Conservation (phyloP, 805 yeast species). For the Saitoella complicata region DNA sequence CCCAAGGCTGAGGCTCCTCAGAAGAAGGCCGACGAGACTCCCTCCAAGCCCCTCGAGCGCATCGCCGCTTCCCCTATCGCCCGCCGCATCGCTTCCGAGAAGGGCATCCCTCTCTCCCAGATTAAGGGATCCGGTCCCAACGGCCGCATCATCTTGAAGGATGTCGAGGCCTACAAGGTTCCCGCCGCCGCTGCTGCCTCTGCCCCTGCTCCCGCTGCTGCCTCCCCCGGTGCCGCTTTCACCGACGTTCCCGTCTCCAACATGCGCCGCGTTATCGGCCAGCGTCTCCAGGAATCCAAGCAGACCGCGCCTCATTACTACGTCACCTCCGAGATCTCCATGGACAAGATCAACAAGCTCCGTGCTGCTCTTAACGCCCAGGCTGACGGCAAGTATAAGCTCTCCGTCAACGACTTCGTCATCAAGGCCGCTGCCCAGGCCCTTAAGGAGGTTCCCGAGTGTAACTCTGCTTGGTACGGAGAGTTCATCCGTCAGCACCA, state of each 20-base stretch:
- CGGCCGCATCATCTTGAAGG: conserved; percentile 86
- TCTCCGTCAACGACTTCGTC: conserved; percentile 86
- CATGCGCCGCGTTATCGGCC: conserved; percentile 90
- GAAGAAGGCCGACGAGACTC: conserved; percentile 24
- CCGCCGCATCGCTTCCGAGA: conserved; percentile 78
- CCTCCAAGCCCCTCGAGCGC: conserved; percentile 32
- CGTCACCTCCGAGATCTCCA: conserved; percentile 75
- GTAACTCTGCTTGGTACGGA: conserved; percentile 86
- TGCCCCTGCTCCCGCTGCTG: conserved; percentile 24
- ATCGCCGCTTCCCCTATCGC: conserved; percentile 92
- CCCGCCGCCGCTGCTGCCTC: conserved; percentile 22
- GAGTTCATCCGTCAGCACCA: conserved; percentile 76
- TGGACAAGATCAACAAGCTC: conserved; percentile 76
- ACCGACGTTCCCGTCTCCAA: conserved; percentile 72
- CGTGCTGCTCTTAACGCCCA: conserved; percentile 77
- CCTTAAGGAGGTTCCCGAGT: conserved; percentile 77
- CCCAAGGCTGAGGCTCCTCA: conserved; percentile 22
- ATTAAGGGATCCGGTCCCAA: conserved; percentile 87
- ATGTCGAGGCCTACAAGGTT: conserved; percentile 59
- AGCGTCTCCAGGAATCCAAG: conserved; percentile 74
- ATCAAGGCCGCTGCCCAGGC: conserved; percentile 92
- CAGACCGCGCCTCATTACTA: conserved; percentile 81
- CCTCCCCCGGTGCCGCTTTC: conserved; percentile 37
- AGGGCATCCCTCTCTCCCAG: conserved; percentile 72
- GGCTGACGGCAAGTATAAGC: conserved; percentile 72